Evolutionary conservation across 2,329 filamentous ascomycete genomes (phyloP).

Genomic region (Diplodia corticola): DNA sequence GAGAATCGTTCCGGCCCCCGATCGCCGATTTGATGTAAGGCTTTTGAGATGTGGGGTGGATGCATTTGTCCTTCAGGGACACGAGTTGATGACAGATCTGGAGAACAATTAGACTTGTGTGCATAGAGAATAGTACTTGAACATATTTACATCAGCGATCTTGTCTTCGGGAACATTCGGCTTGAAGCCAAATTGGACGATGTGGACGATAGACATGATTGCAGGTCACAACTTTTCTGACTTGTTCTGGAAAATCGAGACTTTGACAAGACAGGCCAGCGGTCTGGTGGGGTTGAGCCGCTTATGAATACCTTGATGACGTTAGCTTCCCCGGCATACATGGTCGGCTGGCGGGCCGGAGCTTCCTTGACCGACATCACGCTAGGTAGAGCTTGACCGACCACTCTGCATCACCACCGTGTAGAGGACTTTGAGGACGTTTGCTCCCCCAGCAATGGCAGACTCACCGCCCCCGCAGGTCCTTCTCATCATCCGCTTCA

Average conservation of each 20-base stretch:
- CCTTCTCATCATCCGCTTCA: slow-evolving; percentile 81
- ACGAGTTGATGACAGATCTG: slow-evolving; percentile 61
- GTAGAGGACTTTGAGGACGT: background rate
- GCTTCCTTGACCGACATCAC: slow-evolving; percentile 3
- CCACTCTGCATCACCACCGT: background rate
- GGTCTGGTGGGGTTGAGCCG: slow-evolving; percentile 7
- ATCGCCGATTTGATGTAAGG: slow-evolving; percentile 61
- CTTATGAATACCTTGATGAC: background rate
- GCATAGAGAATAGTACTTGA: slow-evolving; percentile 15
- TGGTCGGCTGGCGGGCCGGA: background rate
- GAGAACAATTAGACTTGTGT: background rate
- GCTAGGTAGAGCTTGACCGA: background rate
- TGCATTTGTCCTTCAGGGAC: slow-evolving; percentile 57
- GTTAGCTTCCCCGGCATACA: background rate
- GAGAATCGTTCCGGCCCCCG: slow-evolving; percentile 63
- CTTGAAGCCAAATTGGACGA: slow-evolving; percentile 69
- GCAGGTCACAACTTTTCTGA: background rate
- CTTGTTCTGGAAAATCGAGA: no score
- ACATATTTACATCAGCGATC: slow-evolving; percentile 54
- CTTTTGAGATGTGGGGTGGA: slow-evolving; percentile 59
- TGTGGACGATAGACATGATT: slow-evolving; percentile 65
- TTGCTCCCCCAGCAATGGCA: background rate
- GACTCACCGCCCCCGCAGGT: slow-evolving; percentile 24
- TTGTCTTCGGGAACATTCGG: slow-evolving; percentile 49
- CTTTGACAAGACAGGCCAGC: background rate